Conservation (phyloP, 2,329 filamentous ascomycete genomes). For the Diplodia sapinea region DNA sequence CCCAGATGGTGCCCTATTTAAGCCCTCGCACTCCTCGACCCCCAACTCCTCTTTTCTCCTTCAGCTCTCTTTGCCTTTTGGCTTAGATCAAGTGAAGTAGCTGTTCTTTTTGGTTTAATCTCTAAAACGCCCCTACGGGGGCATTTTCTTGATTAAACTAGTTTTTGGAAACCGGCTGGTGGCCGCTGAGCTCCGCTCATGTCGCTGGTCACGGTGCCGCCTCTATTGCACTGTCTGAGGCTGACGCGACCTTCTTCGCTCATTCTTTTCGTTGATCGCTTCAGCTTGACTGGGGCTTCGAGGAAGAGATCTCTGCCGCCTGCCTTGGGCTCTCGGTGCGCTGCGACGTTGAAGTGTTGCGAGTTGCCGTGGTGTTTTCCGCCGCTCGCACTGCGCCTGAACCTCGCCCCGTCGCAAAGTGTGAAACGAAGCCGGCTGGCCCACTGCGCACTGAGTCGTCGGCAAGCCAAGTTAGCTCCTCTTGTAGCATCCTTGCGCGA, state of each 20-base stretch:
- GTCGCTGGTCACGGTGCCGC: slow-evolving; percentile 1
- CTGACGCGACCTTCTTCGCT: not conserved
- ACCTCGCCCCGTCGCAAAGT: not conserved
- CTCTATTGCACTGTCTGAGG: not conserved
- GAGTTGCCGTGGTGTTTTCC: not conserved
- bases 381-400: not conserved
- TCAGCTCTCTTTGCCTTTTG: slow-evolving; percentile 24
- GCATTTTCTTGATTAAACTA: not conserved
- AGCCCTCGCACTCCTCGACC: not conserved
- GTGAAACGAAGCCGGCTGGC: not conserved
- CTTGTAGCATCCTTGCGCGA: not conserved
- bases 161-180: not conserved
- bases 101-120: slow-evolving; percentile 6
- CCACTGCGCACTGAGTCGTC: not conserved
- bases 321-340: not conserved
- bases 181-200: slow-evolving; percentile 2
- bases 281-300: slow-evolving; percentile 4
- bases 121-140: not conserved
- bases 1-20: not conserved
- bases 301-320: not conserved
- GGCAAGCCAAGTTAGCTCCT: not conserved
- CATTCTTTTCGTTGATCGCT: slow-evolving; percentile 16
- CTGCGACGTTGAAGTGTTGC: not conserved
- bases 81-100: slow-evolving; percentile 8
- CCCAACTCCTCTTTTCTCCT: slow-evolving; percentile 2